phyloP scores from a whole-genome alignment of 495 filamentous ascomycete genomes.

The Mytilinidion resinicola region DNA sequence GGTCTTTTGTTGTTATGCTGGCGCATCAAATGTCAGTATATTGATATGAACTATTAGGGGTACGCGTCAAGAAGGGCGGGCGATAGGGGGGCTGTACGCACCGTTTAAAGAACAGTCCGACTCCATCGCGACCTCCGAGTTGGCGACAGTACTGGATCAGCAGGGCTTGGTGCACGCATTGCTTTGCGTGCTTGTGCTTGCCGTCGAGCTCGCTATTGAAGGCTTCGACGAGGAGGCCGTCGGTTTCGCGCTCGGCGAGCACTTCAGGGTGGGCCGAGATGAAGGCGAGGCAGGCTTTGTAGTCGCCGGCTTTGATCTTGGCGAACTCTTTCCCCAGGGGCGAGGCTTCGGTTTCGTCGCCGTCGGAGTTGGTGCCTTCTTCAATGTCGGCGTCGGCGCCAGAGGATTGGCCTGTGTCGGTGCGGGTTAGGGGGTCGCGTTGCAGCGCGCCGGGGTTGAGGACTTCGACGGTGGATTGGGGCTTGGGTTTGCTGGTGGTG shows the following conservation, averaged over 20 bases:
- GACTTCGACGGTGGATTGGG: slow-evolving; percentile 57
- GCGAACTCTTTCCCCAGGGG: slow-evolving; percentile 71
- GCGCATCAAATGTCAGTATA: too few relatives aligned
- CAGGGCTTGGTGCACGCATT: slow-evolving; percentile 90
- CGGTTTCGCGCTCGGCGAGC: slow-evolving; percentile 79
- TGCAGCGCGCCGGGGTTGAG: slow-evolving; percentile 60
- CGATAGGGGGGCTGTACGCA: slow-evolving; percentile 15
- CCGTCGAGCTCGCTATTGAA: slow-evolving; percentile 78
- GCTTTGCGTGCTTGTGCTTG: slow-evolving; percentile 67
- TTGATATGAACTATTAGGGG: background rate
- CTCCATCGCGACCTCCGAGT: slow-evolving; percentile 80
- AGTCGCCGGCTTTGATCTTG: slow-evolving; percentile 68
- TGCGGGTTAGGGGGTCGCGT: slow-evolving; percentile 30
- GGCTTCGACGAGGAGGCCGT: slow-evolving; percentile 82
- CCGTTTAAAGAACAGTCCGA: slow-evolving; percentile 89
- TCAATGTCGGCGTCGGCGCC: slow-evolving; percentile 57
- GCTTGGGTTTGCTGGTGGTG: slow-evolving; percentile 25
- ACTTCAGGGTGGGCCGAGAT: slow-evolving; percentile 68
- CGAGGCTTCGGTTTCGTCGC: slow-evolving; percentile 68
- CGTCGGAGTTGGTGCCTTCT: slow-evolving; percentile 51
- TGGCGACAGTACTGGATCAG: slow-evolving; percentile 91
- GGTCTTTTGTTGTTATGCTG: slow-evolving; percentile 81
- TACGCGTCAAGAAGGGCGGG: slow-evolving; percentile 17
- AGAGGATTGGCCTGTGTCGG: slow-evolving; percentile 44
- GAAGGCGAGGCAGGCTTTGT: slow-evolving; percentile 64